These are phyloP conservation scores for Glarea lozoyensis DNA, from an alignment of 495 filamentous ascomycete species.

Conservation along the genomic window DNA sequence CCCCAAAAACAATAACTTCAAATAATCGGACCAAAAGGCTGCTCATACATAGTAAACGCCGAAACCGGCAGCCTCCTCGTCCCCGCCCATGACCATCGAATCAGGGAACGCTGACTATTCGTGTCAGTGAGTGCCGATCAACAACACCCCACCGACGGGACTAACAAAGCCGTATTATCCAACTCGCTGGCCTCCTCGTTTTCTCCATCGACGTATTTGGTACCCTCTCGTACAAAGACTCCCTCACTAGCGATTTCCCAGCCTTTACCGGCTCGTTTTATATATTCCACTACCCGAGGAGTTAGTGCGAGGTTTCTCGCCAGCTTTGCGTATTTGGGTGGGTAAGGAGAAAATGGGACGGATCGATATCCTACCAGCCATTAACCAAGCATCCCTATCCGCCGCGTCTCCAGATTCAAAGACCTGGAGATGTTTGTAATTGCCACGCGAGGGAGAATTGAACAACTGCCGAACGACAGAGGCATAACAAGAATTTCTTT, in stretches of 20 bases:
- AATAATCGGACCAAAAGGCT: background rate
- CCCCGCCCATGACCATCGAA: conserved; percentile 19
- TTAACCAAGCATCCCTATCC: conserved; percentile 33
- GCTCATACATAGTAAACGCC: conserved; percentile 10
- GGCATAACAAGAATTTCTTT: conserved; percentile 33
- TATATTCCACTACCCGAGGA: conserved; percentile 21
- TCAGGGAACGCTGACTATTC: conserved; percentile 7
- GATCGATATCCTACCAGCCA: conserved; percentile 16
- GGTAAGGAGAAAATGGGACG: background rate
- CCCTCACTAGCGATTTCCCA: conserved; percentile 33
- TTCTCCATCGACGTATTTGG: conserved; percentile 17
- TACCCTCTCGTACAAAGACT: conserved; percentile 24
- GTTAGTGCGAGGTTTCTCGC: background rate
- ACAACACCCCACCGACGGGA: too few species aligned
- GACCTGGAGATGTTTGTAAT: conserved; percentile 28
- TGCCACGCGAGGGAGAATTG: conserved; percentile 12
- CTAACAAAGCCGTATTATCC: too few species aligned
- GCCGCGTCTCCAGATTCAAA: conserved; percentile 37
- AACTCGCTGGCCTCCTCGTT: too few species aligned
- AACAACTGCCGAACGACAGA: conserved; percentile 30
- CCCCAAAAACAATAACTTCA: too few species aligned
- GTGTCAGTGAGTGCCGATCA: background rate
- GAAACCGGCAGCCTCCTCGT: conserved; percentile 17
- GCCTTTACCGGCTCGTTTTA: conserved; percentile 22
- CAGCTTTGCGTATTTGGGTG: background rate